phyloP scores from a whole-genome alignment of 2,329 filamentous ascomycete species.

The Coniochaeta hoffmannii region DNA sequence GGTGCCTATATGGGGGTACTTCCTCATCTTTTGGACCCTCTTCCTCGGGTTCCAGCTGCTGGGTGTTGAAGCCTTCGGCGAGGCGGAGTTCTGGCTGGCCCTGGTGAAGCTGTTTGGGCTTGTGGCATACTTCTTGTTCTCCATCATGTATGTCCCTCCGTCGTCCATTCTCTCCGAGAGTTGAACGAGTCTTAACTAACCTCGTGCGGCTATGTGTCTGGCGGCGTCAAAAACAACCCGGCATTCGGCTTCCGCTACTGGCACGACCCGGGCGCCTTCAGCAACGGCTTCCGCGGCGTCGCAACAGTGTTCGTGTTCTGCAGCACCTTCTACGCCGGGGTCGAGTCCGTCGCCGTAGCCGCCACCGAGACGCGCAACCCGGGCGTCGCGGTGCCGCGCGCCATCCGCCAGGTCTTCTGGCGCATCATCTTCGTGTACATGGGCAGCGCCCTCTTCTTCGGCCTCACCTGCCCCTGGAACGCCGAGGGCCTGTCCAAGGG shows the following conservation, averaged over 20 bases:
- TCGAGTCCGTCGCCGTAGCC: conserved; percentile 55
- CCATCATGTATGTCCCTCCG: conserved; percentile 46
- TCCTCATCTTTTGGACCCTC: conserved; percentile 63
- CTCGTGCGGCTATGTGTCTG: conserved; percentile 48
- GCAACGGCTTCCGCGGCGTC: conserved; percentile 58
- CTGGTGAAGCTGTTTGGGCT: conserved; percentile 64
- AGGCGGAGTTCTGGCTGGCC: conserved; percentile 74
- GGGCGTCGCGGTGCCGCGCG: conserved; percentile 44
- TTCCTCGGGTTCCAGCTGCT: conserved; percentile 64
- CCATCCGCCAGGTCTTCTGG: conserved; percentile 54
- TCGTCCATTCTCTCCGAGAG: neutral
- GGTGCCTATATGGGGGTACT: conserved; percentile 59
- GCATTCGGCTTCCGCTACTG: conserved; percentile 65
- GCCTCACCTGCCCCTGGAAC: conserved; percentile 65
- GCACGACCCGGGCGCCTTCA: conserved; percentile 63
- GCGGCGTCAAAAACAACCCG: conserved; percentile 55
- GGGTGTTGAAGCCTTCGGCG: conserved; percentile 67
- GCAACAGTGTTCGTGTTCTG: conserved; percentile 62
- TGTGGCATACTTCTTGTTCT: conserved; percentile 65
- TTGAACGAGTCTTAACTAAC: neutral
- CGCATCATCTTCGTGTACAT: conserved; percentile 58
- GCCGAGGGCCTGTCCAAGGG: conserved; percentile 55
- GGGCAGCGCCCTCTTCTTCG: conserved; percentile 67
- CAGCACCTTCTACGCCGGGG: conserved; percentile 64
- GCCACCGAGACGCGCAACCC: conserved; percentile 55